Evolutionary conservation across 1,284 basidiomycete species (phyloP), one percentile per base, ranked within the genome.

Genomic region (Sporisorium scitamineum): DNA sequence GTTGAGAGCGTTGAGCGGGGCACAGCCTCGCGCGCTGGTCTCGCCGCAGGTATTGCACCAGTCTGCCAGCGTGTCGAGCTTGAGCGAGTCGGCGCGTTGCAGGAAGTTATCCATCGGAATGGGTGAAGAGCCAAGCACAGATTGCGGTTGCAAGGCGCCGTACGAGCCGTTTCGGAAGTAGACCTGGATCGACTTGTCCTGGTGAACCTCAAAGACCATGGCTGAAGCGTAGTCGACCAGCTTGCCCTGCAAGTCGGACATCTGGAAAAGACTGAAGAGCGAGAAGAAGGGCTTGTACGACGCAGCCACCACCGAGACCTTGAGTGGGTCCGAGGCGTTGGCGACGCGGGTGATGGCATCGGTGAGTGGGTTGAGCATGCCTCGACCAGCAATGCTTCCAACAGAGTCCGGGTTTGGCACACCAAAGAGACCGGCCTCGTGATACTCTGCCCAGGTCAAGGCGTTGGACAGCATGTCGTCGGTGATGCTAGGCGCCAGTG

Each of bases 251-350:
- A 82, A 45, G 0, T 45, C 32, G 6, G 55, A 54, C 29, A 80
- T 61, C 34, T 67, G 64, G 60, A 76, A 61, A 86, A 93, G 90
- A 85, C 91, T 90, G 89, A 94, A 91, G 84, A 94, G 88, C 16
- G 92, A 93, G 80, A 94, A 91, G 89, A 94, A 93, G 31, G 93
- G 92, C 86, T 94, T 93, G 88, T 94, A 94, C 75, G 92, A 92
- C 24, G 91, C 91, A 84, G 67, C 76, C 80, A 93, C 88, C 73
- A 93, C 86, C 83, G 91, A 88, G 86, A 94, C 88, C 81, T 93
- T 91, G 62, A 94, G 90, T 42, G 91, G 90, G 86, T 92, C 90
- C 61, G 89, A 90, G 80, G 91, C 90, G 88, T 92, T 93, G 53
- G 91, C 89, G 80, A 95, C 90, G 77, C 90, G 90, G 81, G 91